These are phyloP conservation scores for Effrenium voratum DNA, from an alignment of 73 alveolate species.

Conservation along the genomic window DNA sequence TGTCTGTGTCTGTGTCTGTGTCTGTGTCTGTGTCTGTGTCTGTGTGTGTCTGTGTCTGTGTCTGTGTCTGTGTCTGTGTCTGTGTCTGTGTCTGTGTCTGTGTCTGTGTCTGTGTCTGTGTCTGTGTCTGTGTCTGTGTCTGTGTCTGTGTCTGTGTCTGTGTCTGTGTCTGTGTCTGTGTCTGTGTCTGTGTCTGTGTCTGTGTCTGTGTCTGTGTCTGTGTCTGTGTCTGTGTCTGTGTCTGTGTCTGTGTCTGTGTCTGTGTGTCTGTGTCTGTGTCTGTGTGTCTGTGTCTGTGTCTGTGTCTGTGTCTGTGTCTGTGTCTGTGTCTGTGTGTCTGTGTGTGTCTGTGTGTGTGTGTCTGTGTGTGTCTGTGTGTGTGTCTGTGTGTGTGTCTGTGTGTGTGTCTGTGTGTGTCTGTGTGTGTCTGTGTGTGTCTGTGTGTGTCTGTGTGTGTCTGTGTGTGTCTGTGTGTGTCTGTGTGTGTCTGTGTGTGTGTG, in stretches of 20 bases:
- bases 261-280: constrained; percentile 9
- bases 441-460: no score
- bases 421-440: no score
- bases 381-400: constrained; percentile 17
- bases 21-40: neutral
- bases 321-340: constrained; percentile 16
- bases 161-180: constrained; percentile 13
- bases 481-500: no score
- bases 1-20: neutral
- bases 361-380: constrained; percentile 33
- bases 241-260: constrained; percentile 22
- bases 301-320: constrained; percentile 23
- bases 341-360: constrained; percentile 34
- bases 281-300: constrained; percentile 8
- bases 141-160: constrained; percentile 9
- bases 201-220: constrained; percentile 23
- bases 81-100: neutral
- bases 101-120: neutral
- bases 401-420: no score
- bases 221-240: constrained; percentile 20
- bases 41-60: neutral
- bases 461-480: no score
- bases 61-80: neutral
- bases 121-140: neutral
- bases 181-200: neutral